Conservation (phyloP, 176 grass and related monocot species). For the Secale cereale region DNA sequence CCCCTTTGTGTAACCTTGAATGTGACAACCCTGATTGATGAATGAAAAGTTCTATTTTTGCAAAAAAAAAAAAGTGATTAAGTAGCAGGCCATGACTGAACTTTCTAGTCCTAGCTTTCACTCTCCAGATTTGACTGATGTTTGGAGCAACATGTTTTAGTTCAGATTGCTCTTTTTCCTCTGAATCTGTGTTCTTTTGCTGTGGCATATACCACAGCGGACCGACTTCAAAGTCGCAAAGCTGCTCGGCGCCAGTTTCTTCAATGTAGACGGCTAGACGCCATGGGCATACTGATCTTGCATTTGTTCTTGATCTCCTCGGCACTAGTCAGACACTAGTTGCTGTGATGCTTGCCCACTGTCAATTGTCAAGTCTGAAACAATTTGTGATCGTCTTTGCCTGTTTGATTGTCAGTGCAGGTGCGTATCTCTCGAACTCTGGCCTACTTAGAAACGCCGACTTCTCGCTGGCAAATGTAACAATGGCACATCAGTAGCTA, state of each 20-base stretch:
- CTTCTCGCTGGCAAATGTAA: too few relatives aligned
- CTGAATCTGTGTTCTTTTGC: neutral
- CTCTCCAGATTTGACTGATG: too few relatives aligned
- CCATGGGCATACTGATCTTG: neutral
- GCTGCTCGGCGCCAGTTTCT: conserved; percentile 46
- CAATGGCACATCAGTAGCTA: too few relatives aligned
- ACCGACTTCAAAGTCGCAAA: conserved; percentile 77
- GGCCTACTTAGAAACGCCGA: too few relatives aligned
- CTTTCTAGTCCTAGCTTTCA: neutral
- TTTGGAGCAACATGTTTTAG: too few relatives aligned
- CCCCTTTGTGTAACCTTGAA: too few relatives aligned
- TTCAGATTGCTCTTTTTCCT: neutral
- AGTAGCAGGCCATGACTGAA: neutral
- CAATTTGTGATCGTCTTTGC: neutral
- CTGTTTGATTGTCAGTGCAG: conserved; percentile 20
- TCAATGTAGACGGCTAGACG: too few relatives aligned
- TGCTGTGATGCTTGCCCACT: too few relatives aligned
- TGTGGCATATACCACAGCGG: conserved; percentile 70
- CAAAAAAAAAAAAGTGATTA: too few relatives aligned
- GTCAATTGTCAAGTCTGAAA: neutral
- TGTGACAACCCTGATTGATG: too few relatives aligned
- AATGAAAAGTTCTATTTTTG: too few relatives aligned
- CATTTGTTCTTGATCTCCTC: neutral
- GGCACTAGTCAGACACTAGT: too few relatives aligned
- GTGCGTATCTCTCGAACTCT: conserved; percentile 57